A percentile compares a stretch with the other conserved stretches of the same genome.
These are phyloP conservation scores for Mycena belliarum DNA, from an alignment of 768 basidiomycete species.

Conservation along the genomic window DNA sequence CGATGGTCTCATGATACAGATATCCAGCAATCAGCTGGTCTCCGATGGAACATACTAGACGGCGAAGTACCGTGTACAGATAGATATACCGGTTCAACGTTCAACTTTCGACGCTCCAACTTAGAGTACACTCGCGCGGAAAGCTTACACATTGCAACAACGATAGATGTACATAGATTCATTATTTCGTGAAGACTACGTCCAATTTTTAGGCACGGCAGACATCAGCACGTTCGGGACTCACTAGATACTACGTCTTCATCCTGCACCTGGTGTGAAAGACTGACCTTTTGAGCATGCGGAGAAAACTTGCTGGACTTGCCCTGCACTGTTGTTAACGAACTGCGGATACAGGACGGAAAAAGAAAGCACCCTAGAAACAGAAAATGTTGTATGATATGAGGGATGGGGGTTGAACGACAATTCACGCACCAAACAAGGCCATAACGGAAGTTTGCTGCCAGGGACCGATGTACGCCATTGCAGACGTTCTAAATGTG, in stretches of 20 bases:
- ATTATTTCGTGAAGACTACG: slow-evolving; percentile 35
- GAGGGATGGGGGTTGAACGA: not conserved
- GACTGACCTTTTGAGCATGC: slow-evolving; percentile 91
- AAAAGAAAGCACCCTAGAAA: slow-evolving; percentile 6
- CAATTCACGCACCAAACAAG: slow-evolving; percentile 91
- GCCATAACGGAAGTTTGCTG: slow-evolving; percentile 90
- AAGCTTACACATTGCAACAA: too few species aligned
- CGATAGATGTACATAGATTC: not conserved
- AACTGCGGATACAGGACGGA: not conserved
- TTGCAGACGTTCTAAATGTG: slow-evolving; percentile 76
- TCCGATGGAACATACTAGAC: slow-evolving; percentile 51
- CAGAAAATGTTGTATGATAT: not conserved
- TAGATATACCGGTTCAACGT: not conserved
- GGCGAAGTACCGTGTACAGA: not conserved
- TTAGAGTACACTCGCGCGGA: too few species aligned
- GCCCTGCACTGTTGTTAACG: slow-evolving; percentile 49
- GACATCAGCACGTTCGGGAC: slow-evolving; percentile 29
- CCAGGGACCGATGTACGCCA: slow-evolving; percentile 88
- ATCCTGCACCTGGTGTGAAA: slow-evolving; percentile 80
- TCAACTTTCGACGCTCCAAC: too few species aligned
- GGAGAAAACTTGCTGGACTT: slow-evolving; percentile 93
- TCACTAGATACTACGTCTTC: slow-evolving; percentile 88
- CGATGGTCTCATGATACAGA: slow-evolving; percentile 66
- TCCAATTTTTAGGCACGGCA: not conserved
- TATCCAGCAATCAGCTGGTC: slow-evolving; percentile 43